Evolutionary conservation across 345 rosid species (phyloP), one percentile per base, ranked within the genome.

Genomic region (Brassica cretica): DNA sequence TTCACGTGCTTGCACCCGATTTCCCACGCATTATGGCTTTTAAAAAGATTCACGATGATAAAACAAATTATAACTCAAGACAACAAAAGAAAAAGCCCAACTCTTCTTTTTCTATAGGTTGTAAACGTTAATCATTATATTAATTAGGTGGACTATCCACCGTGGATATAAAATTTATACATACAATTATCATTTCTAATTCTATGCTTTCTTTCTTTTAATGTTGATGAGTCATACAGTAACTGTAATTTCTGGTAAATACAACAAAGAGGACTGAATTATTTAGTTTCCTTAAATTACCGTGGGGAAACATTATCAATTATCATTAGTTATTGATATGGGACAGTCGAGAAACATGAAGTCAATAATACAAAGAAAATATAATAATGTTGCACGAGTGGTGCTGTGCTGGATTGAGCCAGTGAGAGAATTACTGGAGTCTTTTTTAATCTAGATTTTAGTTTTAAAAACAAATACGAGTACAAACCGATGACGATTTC

Each of bases 321-420:
- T 15, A n/a, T 76, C 55, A 51, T 30, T 8, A 30, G 14, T 9
- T 66, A 58, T 30, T 66, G 41, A 30, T 62, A 67, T 33, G 64
- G 56, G 82, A 78, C 74, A 59, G 69, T 61, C 78, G 51, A 61
- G 74, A 68, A 73, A 73, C 77, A 78, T 73, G 69, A 59, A 72
- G 69, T 78, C 78, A 69, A 79, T 24, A 49, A 51, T 73, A 68
- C 56, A 69, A 27, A 63, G n/a, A 63, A 5, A 58, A 62, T 62
- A 73, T 24, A 60, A 46, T 51, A 69, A 62, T 79, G 86, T 83
- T 87, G 90, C 97, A 89, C 90, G 93, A 86, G 88, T 83, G 92
- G 84, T 68, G 85, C 78, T 72, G 53, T 59, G 83, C 83, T 81
- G 83, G 76, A 76, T 70, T 76, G 25, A 76, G 77, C 83, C 72